Evolutionary conservation across 23 red algal species (phyloP).

Genomic region (Chondrus crispus): DNA sequence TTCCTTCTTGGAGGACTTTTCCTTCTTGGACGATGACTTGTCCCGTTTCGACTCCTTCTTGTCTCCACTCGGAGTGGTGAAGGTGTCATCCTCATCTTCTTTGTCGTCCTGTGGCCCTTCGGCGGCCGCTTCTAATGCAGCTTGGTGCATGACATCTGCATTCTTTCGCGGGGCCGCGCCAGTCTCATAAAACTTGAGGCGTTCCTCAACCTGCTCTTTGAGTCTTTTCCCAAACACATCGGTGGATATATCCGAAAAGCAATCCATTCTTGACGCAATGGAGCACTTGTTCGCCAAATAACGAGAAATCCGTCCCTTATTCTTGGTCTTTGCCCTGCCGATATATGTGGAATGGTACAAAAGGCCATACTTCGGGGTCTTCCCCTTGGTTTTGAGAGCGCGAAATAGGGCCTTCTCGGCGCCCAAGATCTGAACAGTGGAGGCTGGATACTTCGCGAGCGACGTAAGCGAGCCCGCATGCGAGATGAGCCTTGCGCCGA

Average conservation of each 20-base stretch:
- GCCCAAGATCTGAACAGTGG: conserved; percentile 97
- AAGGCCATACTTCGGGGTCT: conserved; percentile 98
- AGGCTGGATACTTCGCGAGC: conserved; percentile 98
- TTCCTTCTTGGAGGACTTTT: conserved; percentile 61
- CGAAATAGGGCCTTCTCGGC: conserved; percentile 99
- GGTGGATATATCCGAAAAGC: conserved; percentile 68
- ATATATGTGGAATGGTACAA: conserved; percentile 90
- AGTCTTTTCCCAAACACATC: conserved; percentile 91
- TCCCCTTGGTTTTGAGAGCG: conserved; percentile 90
- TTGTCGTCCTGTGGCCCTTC: neutral
- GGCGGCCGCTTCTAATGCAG: conserved; percentile 57
- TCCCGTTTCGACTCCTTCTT: conserved; percentile 16
- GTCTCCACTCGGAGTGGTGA: neutral
- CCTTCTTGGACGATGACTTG: conserved; percentile 59
- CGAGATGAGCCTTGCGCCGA: conserved; percentile 91
- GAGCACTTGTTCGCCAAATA: conserved; percentile 95
- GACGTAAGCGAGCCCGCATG: conserved; percentile 95
- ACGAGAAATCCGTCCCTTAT: conserved; percentile 94
- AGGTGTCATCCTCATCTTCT: neutral
- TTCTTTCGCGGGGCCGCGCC: conserved; percentile 81
- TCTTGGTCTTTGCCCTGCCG: conserved; percentile 83
- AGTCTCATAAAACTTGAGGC: conserved; percentile 89
- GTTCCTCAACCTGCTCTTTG: conserved; percentile 91
- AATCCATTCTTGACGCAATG: conserved; percentile 92
- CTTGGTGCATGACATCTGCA: conserved; percentile 83